Percentiles rank a stretch among this genome's conserved stretches.
Conservation (phyloP, 345 rosid species). For the Linum tenue region DNA sequence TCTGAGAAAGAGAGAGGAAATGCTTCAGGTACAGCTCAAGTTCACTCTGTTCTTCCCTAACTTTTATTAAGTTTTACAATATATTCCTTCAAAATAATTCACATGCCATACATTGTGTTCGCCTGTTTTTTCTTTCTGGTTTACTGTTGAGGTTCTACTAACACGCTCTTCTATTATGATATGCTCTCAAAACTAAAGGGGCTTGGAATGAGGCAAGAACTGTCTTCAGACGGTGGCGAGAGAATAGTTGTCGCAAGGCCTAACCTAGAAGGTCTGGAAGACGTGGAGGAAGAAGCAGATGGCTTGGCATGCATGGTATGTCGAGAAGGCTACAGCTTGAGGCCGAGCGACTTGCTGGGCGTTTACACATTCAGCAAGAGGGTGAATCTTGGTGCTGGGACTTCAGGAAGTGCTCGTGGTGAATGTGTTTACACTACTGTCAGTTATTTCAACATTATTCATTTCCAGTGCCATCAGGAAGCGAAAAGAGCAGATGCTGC, state of each 20-base stretch:
- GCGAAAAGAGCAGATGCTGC: conserved; percentile 99
- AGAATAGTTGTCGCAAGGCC: conserved; percentile 77
- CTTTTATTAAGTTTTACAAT: no score
- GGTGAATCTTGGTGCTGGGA: conserved; percentile 83
- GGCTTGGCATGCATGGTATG: conserved; percentile 99
- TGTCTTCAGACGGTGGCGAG: conserved; percentile 84
- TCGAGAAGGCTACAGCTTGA: conserved; percentile 88
- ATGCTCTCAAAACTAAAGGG: conserved; percentile 30
- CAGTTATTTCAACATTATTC: conserved; percentile 85
- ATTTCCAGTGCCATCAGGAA: conserved; percentile 98
- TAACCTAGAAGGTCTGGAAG: conserved; percentile 86
- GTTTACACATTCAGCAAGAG: conserved; percentile 85
- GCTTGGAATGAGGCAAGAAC: conserved; percentile 84
- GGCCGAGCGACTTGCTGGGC: conserved; percentile 87
- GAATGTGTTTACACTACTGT: conserved; percentile 98
- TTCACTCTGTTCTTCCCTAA: no score
- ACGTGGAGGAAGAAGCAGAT: conserved; percentile 93
- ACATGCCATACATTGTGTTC: neutral
- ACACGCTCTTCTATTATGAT: neutral
- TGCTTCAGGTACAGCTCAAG: conserved; percentile 53
- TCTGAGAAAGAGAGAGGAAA: conserved; percentile 66
- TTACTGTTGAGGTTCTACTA: neutral
- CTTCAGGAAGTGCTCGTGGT: conserved; percentile 89
- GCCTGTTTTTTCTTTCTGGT: neutral
- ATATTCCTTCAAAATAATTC: no score